These are phyloP conservation scores for Melaleuca quinquenervia DNA, from an alignment of 345 rosid genomes.

Conservation along the genomic window DNA sequence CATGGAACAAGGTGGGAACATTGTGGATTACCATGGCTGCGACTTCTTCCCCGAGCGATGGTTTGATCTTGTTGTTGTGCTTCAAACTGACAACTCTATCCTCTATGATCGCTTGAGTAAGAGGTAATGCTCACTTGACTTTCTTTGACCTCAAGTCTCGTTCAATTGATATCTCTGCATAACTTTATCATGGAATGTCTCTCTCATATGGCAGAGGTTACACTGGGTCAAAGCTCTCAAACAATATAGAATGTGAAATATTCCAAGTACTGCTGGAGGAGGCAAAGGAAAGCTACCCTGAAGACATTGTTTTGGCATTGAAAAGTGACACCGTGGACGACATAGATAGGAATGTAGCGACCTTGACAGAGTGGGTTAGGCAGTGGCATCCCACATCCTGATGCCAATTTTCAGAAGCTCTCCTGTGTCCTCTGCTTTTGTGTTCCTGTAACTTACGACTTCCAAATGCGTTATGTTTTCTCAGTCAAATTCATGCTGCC, in stretches of 20 bases:
- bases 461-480: not conserved
- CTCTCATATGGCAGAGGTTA: constrained; percentile 41
- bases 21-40: constrained; percentile 87
- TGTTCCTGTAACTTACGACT: not conserved
- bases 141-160: not conserved
- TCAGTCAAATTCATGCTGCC: not conserved
- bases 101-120: constrained; percentile 68
- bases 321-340: constrained; percentile 62
- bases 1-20: constrained; percentile 77
- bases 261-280: constrained; percentile 74
- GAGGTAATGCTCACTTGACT: constrained; percentile 29
- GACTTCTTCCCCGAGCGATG: constrained; percentile 84
- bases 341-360: constrained; percentile 40
- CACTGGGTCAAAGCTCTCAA: constrained; percentile 49
- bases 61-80: constrained; percentile 82
- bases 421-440: not conserved
- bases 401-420: not conserved
- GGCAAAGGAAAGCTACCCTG: constrained; percentile 65
- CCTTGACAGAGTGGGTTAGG: constrained; percentile 52
- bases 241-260: constrained; percentile 83
- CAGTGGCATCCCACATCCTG: constrained; percentile 31
- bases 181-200: not conserved
- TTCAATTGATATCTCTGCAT: not conserved
- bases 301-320: constrained; percentile 44
- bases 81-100: constrained; percentile 65